phyloP scores from a whole-genome alignment of 495 filamentous ascomycete genomes.

The Hamigera avellanea region DNA sequence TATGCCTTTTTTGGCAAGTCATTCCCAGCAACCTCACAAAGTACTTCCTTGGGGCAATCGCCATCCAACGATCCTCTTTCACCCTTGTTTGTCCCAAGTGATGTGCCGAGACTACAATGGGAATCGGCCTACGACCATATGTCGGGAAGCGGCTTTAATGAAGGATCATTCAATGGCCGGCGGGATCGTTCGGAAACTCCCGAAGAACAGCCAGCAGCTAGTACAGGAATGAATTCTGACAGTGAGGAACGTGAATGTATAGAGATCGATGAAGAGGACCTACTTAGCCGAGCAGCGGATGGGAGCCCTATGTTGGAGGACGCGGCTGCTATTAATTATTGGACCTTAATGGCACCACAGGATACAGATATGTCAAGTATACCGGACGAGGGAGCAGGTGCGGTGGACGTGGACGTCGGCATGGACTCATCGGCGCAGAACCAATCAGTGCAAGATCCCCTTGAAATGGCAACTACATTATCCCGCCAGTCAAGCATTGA shows the following conservation, averaged over 20 bases:
- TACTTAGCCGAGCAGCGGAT: background rate
- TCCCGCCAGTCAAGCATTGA: too few relatives aligned
- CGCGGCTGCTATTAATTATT: background rate
- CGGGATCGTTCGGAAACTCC: background rate
- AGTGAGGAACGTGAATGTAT: background rate
- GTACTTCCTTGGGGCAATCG: background rate
- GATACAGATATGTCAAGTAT: background rate
- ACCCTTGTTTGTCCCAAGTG: background rate
- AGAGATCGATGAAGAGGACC: background rate
- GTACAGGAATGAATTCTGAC: background rate
- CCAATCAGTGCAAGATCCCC: too few relatives aligned
- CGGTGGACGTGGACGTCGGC: background rate
- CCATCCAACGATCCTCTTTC: background rate
- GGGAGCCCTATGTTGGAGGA: background rate
- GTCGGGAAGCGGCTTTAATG: background rate
- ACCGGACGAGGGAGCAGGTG: background rate
- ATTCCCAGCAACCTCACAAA: background rate
- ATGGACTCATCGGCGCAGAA: too few relatives aligned
- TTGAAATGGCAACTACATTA: too few relatives aligned
- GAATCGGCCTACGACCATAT: background rate
- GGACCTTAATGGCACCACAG: background rate
- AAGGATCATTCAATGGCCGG: background rate
- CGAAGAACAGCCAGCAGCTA: background rate
- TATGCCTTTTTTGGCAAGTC: constrained; percentile 1
- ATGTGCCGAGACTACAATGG: background rate